Evolutionary conservation across 306 rosid species (phyloP), one percentile per base, ranked within the genome.

Genomic region (Vigna mungo): DNA sequence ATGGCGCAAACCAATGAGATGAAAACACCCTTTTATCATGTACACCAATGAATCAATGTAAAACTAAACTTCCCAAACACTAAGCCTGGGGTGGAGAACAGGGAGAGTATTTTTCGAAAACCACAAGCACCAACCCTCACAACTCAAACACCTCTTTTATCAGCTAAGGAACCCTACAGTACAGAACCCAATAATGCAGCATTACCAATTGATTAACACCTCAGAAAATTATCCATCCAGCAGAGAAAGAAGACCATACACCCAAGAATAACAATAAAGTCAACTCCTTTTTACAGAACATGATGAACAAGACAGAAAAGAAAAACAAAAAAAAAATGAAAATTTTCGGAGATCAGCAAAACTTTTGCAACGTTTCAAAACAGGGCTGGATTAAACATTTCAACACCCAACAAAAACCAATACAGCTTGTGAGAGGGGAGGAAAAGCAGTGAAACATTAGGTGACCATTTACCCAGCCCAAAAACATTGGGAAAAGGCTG

Each of bases 101-200:
- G 34, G 23, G 46, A 41, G 54, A 27, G 20, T 74, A 82, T 78
- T 85, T 36, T 47, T 59, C 48, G 67, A 74, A 82, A 77, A 78
- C 60, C 65, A 70, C 61, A 74, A 75, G 30, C 66, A 65, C 34
- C 44, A 60, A 59, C 41, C 78, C 53, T 9, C 65, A 53, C 18
- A 46, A 64, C 78, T 63, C 53, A 67, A 72, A 71, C 70, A 63
- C 75, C 30, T 48, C 72, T 68, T 59, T 43, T 32, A 36, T 21
- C 18, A 30, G 37, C 60, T 32, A 36, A 46, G 51, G 7, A 81
- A 79, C 65, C 68, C 71, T 20, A 16, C 74, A 52, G 59, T 48
- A 67, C 66, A 67, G 76, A 87, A 60, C 76, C 71, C 67, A 79
- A 65, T 70, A 80, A 69, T 74, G 72, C 84, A 74, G 72, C 86